A percentile compares a stretch with the other conserved stretches of the same genome.
phyloP scores from a whole-genome alignment of 116 monocot species.

The Iris pallida region DNA sequence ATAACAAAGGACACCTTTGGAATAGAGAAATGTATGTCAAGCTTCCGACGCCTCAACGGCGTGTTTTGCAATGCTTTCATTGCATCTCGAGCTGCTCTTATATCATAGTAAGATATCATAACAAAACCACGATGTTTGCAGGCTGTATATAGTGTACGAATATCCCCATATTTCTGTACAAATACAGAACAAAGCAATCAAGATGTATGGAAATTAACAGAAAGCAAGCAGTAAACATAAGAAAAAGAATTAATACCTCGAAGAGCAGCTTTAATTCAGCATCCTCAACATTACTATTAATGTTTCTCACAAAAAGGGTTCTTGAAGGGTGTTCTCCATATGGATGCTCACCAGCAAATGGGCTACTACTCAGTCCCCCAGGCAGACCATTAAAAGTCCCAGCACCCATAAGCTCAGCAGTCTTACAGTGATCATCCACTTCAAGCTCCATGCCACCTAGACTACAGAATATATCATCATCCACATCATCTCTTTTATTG shows the following conservation, averaged over 20 bases:
- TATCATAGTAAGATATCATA: constrained; percentile 88
- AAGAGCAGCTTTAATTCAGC: constrained; percentile 56
- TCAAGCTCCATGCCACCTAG: constrained; percentile 77
- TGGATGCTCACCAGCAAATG: constrained; percentile 31
- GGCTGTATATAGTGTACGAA: constrained; percentile 64
- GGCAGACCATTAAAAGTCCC: constrained; percentile 7
- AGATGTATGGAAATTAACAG: background rate
- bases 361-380: constrained; percentile 18
- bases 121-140: constrained; percentile 88
- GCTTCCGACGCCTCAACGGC: constrained; percentile 50
- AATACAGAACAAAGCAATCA: constrained; percentile 6
- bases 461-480: constrained; percentile 72
- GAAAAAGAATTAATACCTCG: constrained; percentile 41
- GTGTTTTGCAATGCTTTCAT: constrained; percentile 66
- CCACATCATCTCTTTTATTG: constrained; percentile 38
- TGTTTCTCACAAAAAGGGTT: constrained; percentile 72
- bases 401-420: constrained; percentile 7
- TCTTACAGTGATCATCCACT: constrained; percentile 29
- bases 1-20: constrained; percentile 47
- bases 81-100: constrained; percentile 75
- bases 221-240: background rate
- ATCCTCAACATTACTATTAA: constrained; percentile 66
- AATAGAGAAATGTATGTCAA: constrained; percentile 79
- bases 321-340: constrained; percentile 64
- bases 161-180: constrained; percentile 75